These are phyloP conservation scores for Allomyces macrogynus DNA, from an alignment of 192 early-diverging fungal species.

Conservation along the genomic window DNA sequence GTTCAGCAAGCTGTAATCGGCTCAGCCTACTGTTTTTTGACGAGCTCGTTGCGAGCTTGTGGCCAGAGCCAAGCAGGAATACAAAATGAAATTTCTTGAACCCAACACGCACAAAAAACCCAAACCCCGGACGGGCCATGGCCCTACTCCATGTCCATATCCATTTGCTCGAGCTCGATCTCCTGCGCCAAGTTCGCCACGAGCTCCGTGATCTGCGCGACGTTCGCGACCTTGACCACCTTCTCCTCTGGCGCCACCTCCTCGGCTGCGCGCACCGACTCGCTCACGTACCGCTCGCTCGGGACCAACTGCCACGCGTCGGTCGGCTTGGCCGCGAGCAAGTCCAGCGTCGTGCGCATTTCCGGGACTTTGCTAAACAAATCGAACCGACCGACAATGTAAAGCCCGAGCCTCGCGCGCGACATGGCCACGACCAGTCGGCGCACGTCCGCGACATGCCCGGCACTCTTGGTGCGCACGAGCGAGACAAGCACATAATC, in stretches of 20 bases:
- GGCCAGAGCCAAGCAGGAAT: too few species aligned
- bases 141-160: neutral
- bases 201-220: neutral
- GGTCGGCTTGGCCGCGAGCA: slow-evolving; percentile 39
- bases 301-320: slow-evolving; percentile 27
- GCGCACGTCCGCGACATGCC: slow-evolving; percentile 81
- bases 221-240: neutral
- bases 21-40: too few species aligned
- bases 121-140: too few species aligned
- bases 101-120: too few species aligned
- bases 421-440: slow-evolving; percentile 87
- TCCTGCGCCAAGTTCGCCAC: neutral
- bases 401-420: slow-evolving; percentile 77
- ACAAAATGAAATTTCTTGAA: too few species aligned
- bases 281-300: slow-evolving; percentile 19
- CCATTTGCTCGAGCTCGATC: slow-evolving; percentile 2
- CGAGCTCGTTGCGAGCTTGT: too few species aligned
- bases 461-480: slow-evolving; percentile 73
- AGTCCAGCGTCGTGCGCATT: slow-evolving; percentile 43
- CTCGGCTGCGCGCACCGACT: slow-evolving; percentile 3
- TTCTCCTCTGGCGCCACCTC: slow-evolving; percentile 2
- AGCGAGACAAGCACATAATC: slow-evolving; percentile 87
- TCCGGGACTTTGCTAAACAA: slow-evolving; percentile 71
- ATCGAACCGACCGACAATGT: slow-evolving; percentile 59
- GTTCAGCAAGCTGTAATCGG: neutral